Base-by-base conservation (phyloP, 2,329 filamentous ascomycete species). In the Hansfordia pulvinata region DNA sequence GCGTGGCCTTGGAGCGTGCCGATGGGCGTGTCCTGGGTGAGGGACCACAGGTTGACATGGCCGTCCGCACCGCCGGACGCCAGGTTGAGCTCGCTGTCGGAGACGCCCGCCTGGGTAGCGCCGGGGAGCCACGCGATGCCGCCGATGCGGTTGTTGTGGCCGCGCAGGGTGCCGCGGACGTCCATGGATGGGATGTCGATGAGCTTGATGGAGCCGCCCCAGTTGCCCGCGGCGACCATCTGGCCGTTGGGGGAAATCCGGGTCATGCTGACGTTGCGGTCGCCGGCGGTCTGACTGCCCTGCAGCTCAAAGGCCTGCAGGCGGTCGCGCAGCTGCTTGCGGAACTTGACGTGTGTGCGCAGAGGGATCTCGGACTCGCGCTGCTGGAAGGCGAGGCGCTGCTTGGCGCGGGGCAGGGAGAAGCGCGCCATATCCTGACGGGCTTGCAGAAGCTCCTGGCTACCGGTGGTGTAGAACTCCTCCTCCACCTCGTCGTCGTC, bases 381-480 rank as follows among this genome's bases (percentile, higher is more conserved):
- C 43, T 77, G 81, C 47, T 93, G 84, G 39, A 77, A 78, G 12
- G 70, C 73, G 4, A 90, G 60, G 36, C 88, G 70, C 38, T 69
- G 69, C 47, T 81, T 83, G 26, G 90, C 82, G 30, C 83, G 66
- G 2, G 85, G 84, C 25, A 98, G 56, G 5, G 85, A 93, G 51
- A 77, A 96, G 23, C 68, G 64, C 6, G 86, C 84, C 34, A 98
- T 85, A 15, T 77, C 68, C 41, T 75, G 72, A 33, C 90, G 69
- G 2, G 84, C 82, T 26, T 79, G 63, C 4, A 93, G 56, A 14
- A 98, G 60, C 20, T 76, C 75, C 4, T 70, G 62, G 2, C 75
- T 71, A 3, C 90, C 90, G 40, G 80, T 69, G 0, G 88, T 93
- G 50, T 94, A 98, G 52, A 94, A 98, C 41, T 98, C 90, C 45